phyloP scores from a whole-genome alignment of 75 land plant genomes.

The Ceratopteris richardii region DNA sequence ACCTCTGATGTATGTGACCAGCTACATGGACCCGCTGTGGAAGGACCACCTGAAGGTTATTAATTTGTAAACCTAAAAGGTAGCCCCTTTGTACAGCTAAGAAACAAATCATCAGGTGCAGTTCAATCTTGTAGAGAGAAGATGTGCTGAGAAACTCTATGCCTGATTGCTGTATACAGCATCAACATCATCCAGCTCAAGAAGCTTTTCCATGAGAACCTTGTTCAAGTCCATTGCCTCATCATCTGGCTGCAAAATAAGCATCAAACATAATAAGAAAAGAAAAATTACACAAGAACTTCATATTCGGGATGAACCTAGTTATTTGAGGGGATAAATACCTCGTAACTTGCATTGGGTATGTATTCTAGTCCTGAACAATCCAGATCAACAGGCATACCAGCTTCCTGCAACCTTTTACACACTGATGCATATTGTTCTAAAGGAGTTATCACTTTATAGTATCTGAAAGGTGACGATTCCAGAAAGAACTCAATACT shows the following conservation, averaged over 20 bases:
- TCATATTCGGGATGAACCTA: no score
- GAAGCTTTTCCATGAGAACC: slow-evolving; percentile 69
- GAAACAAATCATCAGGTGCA: no score
- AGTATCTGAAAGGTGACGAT: slow-evolving; percentile 37
- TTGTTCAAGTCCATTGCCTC: slow-evolving; percentile 91
- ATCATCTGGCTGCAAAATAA: slow-evolving; percentile 66
- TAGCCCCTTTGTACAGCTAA: no score
- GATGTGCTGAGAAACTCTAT: no score
- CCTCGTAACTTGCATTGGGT: slow-evolving; percentile 68
- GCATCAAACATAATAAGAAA: neutral
- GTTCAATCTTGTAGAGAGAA: no score
- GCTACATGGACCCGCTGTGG: no score
- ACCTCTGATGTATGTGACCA: no score
- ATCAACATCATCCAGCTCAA: slow-evolving; percentile 97
- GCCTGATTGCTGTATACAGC: slow-evolving; percentile 53
- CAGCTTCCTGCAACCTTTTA: slow-evolving; percentile 62
- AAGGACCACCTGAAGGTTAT: no score
- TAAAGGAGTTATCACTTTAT: slow-evolving; percentile 62
- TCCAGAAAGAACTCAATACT: neutral
- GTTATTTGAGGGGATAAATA: no score
- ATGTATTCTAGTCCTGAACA: slow-evolving; percentile 65
- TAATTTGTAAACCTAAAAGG: no score
- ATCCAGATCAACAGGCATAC: slow-evolving; percentile 65
- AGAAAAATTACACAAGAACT: neutral
- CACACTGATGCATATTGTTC: slow-evolving; percentile 53